Evolutionary conservation across 257 asterid species (phyloP).

Genomic region (Gardenia jasminoides): DNA sequence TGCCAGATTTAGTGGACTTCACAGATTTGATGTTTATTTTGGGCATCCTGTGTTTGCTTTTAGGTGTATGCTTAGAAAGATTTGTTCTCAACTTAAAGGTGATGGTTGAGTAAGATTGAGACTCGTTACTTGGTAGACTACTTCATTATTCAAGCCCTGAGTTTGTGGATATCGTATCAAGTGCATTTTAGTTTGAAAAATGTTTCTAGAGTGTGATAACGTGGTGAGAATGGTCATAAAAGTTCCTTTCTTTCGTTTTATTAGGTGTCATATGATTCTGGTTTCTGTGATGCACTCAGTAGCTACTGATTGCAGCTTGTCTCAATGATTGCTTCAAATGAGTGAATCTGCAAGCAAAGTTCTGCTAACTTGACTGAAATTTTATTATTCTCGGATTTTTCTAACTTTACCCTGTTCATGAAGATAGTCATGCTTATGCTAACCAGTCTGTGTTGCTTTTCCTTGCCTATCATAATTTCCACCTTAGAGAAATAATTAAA

Average conservation of each 20-base stretch:
- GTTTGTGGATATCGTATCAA: too few species aligned
- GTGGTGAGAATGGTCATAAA: background rate
- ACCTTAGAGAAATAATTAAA: constrained; percentile 79
- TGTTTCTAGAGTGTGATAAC: too few species aligned
- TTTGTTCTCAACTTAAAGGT: too few species aligned
- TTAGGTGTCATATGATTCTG: too few species aligned
- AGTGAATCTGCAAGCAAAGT: background rate
- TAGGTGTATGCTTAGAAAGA: too few species aligned
- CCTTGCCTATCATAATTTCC: constrained; percentile 5
- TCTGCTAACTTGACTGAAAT: background rate
- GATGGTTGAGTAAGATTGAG: too few species aligned
- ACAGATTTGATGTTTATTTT: too few species aligned
- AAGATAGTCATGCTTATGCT: background rate
- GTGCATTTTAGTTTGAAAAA: too few species aligned
- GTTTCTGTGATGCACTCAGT: background rate
- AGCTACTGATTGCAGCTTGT: background rate
- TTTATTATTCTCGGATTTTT: background rate
- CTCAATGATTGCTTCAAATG: background rate
- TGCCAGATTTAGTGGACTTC: too few species aligned
- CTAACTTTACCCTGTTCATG: background rate
- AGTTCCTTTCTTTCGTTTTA: too few species aligned
- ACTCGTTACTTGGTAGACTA: too few species aligned
- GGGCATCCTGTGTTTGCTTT: background rate
- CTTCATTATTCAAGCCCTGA: too few species aligned
- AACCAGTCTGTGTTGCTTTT: background rate